Conservation (phyloP, 257 asterid species). For the Asclepias syriaca region DNA sequence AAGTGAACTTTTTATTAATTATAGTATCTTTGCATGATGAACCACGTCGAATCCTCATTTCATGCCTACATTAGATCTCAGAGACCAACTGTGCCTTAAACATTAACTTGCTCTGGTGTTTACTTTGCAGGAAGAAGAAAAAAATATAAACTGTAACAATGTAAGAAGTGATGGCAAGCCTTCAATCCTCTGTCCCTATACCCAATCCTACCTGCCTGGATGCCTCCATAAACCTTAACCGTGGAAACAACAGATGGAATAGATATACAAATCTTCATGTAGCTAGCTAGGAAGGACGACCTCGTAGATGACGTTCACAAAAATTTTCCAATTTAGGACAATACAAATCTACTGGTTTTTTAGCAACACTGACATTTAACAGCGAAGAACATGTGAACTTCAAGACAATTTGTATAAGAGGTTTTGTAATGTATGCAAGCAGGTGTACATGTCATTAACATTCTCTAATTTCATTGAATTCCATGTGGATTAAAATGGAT, state of each 20-base stretch:
- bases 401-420: background rate
- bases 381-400: background rate
- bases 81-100: background rate
- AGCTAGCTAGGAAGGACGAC: background rate
- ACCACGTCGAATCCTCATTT: background rate
- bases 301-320: background rate
- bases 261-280: background rate
- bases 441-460: background rate
- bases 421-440: background rate
- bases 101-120: background rate
- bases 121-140: too few relatives aligned
- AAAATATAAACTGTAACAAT: background rate
- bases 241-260: background rate
- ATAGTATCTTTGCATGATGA: too few relatives aligned
- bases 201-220: background rate
- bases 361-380: background rate
- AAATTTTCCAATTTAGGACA: background rate
- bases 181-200: background rate
- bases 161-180: background rate
- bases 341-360: background rate
- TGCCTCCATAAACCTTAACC: background rate
- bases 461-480: too few relatives aligned
- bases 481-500: background rate
- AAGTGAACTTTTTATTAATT: too few relatives aligned
- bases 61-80: background rate